These are phyloP conservation scores for Moricandia arvensis DNA, from an alignment of 345 rosid species.

Conservation along the genomic window DNA sequence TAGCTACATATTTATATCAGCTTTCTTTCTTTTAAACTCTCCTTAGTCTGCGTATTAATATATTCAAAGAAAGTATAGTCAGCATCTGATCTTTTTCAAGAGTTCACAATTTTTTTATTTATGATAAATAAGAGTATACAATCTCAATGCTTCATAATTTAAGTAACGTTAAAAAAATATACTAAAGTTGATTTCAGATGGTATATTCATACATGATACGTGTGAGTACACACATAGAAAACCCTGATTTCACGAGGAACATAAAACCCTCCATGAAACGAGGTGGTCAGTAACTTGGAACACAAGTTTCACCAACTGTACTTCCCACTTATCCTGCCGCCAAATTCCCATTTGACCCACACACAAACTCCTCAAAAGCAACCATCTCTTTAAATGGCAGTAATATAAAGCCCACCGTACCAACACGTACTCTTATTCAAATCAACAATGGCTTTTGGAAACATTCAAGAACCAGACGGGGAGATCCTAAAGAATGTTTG, in stretches of 20 bases:
- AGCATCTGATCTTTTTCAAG: conserved; percentile 24
- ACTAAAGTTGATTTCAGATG: conserved; percentile 17
- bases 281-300: conserved; percentile 44
- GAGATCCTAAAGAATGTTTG: conserved; percentile 67
- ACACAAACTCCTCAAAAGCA: conserved; percentile 30
- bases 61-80: not conserved
- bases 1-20: too few species aligned
- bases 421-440: not conserved
- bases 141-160: conserved; percentile 27
- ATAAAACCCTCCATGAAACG: conserved; percentile 44
- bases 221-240: conserved; percentile 31
- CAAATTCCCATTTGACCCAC: conserved; percentile 24
- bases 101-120: conserved; percentile 16
- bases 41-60: too few species aligned
- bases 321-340: conserved; percentile 30
- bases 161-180: conserved; percentile 28
- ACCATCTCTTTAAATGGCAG: conserved; percentile 39
- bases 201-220: conserved; percentile 31
- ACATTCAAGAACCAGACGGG: conserved; percentile 36
- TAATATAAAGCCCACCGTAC: too few species aligned
- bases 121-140: conserved; percentile 11
- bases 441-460: conserved; percentile 44
- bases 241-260: conserved; percentile 34
- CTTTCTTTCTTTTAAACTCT: too few species aligned
- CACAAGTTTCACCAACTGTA: conserved; percentile 55